These are phyloP conservation scores for Diversispora epigaea DNA, from an alignment of 192 early-diverging fungal species.

Conservation along the genomic window DNA sequence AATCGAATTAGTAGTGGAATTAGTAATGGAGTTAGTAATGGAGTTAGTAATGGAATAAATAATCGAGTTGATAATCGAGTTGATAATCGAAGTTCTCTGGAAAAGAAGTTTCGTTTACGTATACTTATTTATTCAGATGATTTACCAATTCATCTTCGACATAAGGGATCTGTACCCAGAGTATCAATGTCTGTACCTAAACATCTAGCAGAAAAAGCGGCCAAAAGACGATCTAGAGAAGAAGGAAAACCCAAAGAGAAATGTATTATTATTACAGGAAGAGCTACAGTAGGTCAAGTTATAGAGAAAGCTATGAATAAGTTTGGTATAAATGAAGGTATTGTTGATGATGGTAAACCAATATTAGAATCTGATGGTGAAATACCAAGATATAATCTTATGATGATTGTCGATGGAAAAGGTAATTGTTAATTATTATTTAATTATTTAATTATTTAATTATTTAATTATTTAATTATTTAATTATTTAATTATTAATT, in stretches of 20 bases:
- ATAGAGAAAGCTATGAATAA: conserved; percentile 49
- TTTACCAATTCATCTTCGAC: conserved; percentile 8
- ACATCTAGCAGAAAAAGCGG: conserved; percentile 30
- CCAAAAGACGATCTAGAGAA: conserved; percentile 27
- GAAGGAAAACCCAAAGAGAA: conserved; percentile 32
- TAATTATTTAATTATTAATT: neutral
- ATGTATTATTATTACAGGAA: neutral
- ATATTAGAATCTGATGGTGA: conserved; percentile 10
- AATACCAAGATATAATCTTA: conserved; percentile 22
- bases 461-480: neutral
- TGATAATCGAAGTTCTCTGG: conserved; percentile 1
- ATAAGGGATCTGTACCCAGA: conserved; percentile 18
- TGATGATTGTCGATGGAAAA: conserved; percentile 24
- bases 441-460: neutral
- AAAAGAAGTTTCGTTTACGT: conserved; percentile 19
- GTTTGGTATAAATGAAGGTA: conserved; percentile 47
- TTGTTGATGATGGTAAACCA: conserved; percentile 43
- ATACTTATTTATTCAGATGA: conserved; percentile 27
- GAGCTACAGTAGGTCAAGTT: conserved; percentile 47
- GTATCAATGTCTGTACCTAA: conserved; percentile 32
- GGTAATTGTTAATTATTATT: conserved; percentile 10
- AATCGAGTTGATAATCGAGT: neutral
- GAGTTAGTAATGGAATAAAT: neutral
- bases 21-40: too few relatives aligned
- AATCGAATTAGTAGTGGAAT: conserved; percentile 11